phyloP scores from a whole-genome alignment of 163 green algal species.

The Coccomyxa subellipsoidea region DNA sequence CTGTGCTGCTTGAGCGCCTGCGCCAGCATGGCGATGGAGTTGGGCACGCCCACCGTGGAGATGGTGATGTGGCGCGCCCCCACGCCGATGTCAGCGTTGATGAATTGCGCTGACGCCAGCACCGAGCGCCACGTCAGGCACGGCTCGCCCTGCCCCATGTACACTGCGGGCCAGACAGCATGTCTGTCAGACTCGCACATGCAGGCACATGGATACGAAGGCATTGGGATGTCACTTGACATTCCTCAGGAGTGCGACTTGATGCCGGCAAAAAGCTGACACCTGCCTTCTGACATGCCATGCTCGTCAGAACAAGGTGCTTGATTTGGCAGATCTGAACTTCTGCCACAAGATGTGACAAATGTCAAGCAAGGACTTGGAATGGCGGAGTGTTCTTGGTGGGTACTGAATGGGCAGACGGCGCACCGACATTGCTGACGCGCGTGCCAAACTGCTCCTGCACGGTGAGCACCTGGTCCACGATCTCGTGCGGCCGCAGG shows the following conservation, averaged over 20 bases:
- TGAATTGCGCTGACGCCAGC: slow-evolving; percentile 33
- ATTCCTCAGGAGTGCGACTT: too few species aligned
- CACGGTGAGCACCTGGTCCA: slow-evolving; percentile 88
- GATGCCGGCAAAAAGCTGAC: too few species aligned
- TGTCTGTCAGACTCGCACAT: neutral
- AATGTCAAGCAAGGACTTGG: too few species aligned
- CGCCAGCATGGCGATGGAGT: slow-evolving; percentile 76
- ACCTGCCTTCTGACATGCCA: too few species aligned
- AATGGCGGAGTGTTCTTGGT: too few species aligned
- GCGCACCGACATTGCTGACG: slow-evolving; percentile 43
- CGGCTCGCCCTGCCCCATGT: slow-evolving; percentile 94
- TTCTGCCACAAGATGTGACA: too few species aligned
- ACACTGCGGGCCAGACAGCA: slow-evolving; percentile 39
- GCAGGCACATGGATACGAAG: too few species aligned
- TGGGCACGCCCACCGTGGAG: slow-evolving; percentile 93
- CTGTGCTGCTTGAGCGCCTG: slow-evolving; percentile 23
- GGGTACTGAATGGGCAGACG: too few species aligned
- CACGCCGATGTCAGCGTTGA: slow-evolving; percentile 72
- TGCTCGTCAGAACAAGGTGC: too few species aligned
- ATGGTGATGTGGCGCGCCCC: slow-evolving; percentile 85
- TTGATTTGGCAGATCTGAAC: too few species aligned
- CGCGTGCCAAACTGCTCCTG: slow-evolving; percentile 60
- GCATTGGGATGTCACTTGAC: too few species aligned
- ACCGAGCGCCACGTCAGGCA: slow-evolving; percentile 88
- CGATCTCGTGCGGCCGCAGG: slow-evolving; percentile 86